Evolutionary conservation across 2,329 filamentous ascomycete genomes (phyloP).

Genomic region (Paramyrothecium sp.): DNA sequence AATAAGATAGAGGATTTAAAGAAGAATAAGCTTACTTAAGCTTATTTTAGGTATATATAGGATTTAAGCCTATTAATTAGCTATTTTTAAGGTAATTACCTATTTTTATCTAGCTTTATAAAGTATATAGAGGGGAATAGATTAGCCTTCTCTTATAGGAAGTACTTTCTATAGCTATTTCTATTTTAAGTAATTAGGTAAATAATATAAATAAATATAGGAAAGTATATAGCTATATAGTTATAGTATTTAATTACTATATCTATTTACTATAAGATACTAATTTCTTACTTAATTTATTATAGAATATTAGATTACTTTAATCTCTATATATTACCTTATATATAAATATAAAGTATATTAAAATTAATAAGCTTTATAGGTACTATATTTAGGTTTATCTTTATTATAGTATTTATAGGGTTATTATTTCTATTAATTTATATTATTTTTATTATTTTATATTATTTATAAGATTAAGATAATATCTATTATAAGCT

Average conservation of each 20-base stretch:
- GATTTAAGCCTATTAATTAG: background rate
- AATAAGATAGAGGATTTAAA: no score
- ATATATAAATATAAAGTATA: constrained; percentile 3
- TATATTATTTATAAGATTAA: constrained; percentile 8
- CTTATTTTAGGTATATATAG: background rate
- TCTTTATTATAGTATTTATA: no score
- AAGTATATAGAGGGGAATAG: background rate
- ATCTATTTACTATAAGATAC: background rate
- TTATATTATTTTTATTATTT: constrained; percentile 2
- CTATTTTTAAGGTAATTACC: background rate
- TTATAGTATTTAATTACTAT: background rate
- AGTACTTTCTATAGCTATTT: background rate
- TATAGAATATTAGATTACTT: background rate
- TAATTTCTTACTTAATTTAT: constrained; percentile 1
- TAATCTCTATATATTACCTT: background rate
- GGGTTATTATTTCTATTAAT: no score
- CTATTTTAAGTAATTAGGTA: no score
- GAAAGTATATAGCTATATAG: background rate
- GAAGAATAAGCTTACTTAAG: background rate
- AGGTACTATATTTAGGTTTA: constrained; percentile 1
- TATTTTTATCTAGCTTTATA: no score
- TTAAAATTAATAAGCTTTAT: background rate
- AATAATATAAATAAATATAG: no score
- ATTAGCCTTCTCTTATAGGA: background rate
- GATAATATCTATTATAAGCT: constrained; percentile 8